A percentile compares a stretch with the other conserved stretches of the same genome.
These are phyloP conservation scores for Venturia carpophila DNA, from an alignment of 2,329 filamentous ascomycete species.

Conservation along the genomic window DNA sequence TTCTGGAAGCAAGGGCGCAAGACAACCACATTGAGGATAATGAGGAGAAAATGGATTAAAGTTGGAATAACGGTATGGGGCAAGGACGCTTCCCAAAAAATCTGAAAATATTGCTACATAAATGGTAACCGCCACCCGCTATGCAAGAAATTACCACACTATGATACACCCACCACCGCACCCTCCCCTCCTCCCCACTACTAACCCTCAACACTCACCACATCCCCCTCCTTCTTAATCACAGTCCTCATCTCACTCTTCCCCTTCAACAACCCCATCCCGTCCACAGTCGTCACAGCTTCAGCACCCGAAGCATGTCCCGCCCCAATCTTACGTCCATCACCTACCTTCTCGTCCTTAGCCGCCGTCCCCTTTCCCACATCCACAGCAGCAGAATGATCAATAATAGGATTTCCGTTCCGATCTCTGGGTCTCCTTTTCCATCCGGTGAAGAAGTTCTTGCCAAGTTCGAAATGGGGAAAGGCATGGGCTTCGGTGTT, in stretches of 20 bases:
- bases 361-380: background rate
- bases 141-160: background rate
- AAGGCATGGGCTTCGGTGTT: constrained; percentile 95
- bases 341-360: background rate
- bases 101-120: background rate
- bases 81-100: background rate
- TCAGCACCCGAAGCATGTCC: background rate
- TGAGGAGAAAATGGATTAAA: background rate
- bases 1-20: too few relatives aligned
- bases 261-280: constrained; percentile 6
- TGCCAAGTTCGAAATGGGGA: constrained; percentile 75
- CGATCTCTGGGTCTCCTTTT: constrained; percentile 17
- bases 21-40: too few relatives aligned
- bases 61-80: background rate
- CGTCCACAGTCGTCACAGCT: background rate
- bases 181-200: too few relatives aligned
- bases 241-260: background rate
- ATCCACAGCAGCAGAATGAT: background rate
- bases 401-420: background rate
- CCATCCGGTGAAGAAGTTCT: constrained; percentile 25
- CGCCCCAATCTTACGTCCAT: background rate
- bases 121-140: background rate
- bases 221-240: background rate
- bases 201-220: background rate
- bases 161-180: too few relatives aligned